phyloP scores from a whole-genome alignment of 192 early-diverging fungal genomes.

The Coemansia sp. region DNA sequence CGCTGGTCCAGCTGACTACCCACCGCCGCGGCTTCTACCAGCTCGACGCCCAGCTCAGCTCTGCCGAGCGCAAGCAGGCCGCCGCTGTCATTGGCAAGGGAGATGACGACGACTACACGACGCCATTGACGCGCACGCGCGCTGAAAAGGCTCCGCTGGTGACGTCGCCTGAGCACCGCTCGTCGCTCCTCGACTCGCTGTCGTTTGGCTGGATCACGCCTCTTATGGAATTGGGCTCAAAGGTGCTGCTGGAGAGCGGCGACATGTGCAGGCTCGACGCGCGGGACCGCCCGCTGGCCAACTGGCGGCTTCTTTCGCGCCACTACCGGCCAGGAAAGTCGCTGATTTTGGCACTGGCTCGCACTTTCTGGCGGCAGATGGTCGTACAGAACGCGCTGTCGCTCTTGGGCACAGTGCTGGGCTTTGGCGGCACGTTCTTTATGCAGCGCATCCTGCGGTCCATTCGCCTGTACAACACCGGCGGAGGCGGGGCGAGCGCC shows the following conservation, averaged over 20 bases:
- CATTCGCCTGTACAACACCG: constrained; percentile 40
- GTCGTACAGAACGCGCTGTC: constrained; percentile 22
- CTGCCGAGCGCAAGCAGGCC: background rate
- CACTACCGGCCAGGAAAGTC: background rate
- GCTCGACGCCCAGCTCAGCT: constrained; percentile 9
- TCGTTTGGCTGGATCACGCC: constrained; percentile 65
- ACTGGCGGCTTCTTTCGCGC: constrained; percentile 19
- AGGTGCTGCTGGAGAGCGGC: constrained; percentile 54
- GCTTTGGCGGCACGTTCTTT: constrained; percentile 58
- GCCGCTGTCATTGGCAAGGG: background rate
- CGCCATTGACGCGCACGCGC: constrained; percentile 35
- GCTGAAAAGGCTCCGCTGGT: constrained; percentile 32
- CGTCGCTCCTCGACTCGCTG: constrained; percentile 31
- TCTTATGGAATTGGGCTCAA: constrained; percentile 62
- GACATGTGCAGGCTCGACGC: constrained; percentile 8
- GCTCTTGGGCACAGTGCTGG: constrained; percentile 23
- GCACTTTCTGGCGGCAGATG: constrained; percentile 37
- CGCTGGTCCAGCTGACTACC: constrained; percentile 22
- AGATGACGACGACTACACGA: constrained; percentile 24
- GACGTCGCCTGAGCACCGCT: constrained; percentile 21
- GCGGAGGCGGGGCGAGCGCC: constrained; percentile 6
- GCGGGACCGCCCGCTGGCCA: background rate
- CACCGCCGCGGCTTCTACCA: constrained; percentile 37
- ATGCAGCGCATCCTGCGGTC: constrained; percentile 58
- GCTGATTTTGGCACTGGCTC: constrained; percentile 25